A percentile compares a stretch with the other conserved stretches of the same genome.
These are phyloP conservation scores for Ogataea ganodermae DNA, from an alignment of 805 yeast genomes.

Conservation along the genomic window DNA sequence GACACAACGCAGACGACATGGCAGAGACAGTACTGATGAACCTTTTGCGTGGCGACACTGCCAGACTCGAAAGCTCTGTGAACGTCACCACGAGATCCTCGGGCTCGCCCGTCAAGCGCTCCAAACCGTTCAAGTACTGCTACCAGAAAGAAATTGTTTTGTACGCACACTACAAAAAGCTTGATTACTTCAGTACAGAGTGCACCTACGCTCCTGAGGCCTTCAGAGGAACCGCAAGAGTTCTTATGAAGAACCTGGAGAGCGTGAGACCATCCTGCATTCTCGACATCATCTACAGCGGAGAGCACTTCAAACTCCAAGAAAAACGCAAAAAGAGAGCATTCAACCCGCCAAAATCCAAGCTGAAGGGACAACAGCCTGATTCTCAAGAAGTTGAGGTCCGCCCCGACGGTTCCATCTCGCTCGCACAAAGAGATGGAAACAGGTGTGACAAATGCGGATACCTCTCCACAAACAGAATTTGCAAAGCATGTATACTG, in stretches of 20 bases:
- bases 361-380: neutral
- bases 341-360: constrained; percentile 38
- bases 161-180: constrained; percentile 92
- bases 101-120: constrained; percentile 88
- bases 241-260: constrained; percentile 85
- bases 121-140: constrained; percentile 93
- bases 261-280: constrained; percentile 90
- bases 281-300: constrained; percentile 90
- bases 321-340: constrained; percentile 50
- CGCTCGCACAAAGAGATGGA: constrained; percentile 52
- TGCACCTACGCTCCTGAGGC: constrained; percentile 99
- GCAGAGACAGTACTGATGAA: constrained; percentile 98
- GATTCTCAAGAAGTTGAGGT: constrained; percentile 50
- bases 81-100: constrained; percentile 78
- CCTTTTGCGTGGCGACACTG: constrained; percentile 91
- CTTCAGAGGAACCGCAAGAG: constrained; percentile 95
- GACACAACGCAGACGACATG: constrained; percentile 99
- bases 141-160: constrained; percentile 97
- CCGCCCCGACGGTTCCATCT: constrained; percentile 63
- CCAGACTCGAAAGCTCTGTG: constrained; percentile 86
- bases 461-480: constrained; percentile 79
- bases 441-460: constrained; percentile 88
- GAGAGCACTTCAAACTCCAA: constrained; percentile 76
- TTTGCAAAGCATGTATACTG: constrained; percentile 92
- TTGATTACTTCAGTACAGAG: constrained; percentile 96